phyloP scores from a whole-genome alignment of 2,329 filamentous ascomycete species.

The Fusarium penzigii region DNA sequence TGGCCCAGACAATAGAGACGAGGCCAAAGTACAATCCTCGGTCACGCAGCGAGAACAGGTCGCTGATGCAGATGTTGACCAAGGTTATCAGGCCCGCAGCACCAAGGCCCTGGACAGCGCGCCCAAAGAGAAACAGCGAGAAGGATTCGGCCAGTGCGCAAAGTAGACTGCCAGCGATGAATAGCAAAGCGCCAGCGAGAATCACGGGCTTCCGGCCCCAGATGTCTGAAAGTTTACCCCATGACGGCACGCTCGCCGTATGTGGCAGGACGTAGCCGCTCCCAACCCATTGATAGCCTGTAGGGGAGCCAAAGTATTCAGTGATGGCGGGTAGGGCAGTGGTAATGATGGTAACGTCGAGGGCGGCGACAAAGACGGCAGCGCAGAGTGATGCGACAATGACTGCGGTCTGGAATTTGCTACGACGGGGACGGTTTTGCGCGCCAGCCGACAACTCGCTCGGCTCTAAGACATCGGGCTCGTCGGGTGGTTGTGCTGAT shows the following conservation, averaged over 20 bases:
- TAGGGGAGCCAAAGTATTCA: conserved; percentile 57
- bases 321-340: conserved; percentile 64
- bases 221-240: conserved; percentile 64
- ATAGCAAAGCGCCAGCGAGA: conserved; percentile 47
- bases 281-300: conserved; percentile 78
- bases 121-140: conserved; percentile 38
- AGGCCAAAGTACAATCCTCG: conserved; percentile 59
- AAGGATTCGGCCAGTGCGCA: conserved; percentile 49
- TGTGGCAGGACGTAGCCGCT: conserved; percentile 71
- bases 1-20: conserved; percentile 66
- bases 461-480: too few species aligned
- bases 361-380: conserved; percentile 45
- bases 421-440: too few species aligned
- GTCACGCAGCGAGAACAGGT: conserved; percentile 48
- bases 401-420: too few species aligned
- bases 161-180: conserved; percentile 53
- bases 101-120: conserved; percentile 54
- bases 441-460: too few species aligned
- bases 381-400: conserved; percentile 42
- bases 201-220: conserved; percentile 58
- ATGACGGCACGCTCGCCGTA: conserved; percentile 68
- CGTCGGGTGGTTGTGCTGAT: too few species aligned
- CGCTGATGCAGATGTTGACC: conserved; percentile 55
- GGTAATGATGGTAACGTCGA: conserved; percentile 60
- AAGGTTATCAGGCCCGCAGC: conserved; percentile 53